Conservation (phyloP, 2,329 filamentous ascomycete genomes). For the Penicillium thymicola region DNA sequence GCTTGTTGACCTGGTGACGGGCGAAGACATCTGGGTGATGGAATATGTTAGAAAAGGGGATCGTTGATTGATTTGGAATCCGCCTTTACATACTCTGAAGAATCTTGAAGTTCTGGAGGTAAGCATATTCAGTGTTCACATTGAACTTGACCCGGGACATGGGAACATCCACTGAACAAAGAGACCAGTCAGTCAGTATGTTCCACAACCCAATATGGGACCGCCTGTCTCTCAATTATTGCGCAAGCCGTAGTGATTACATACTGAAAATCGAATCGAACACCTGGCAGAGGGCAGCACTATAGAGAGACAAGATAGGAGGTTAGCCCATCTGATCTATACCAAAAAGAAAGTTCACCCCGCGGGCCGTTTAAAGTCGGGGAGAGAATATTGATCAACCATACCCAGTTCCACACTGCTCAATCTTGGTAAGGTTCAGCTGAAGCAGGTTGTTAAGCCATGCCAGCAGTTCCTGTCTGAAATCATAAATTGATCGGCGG, state of each 20-base stretch:
- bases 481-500: slow-evolving; percentile 4
- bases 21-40: slow-evolving; percentile 65
- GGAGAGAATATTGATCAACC: slow-evolving; percentile 25
- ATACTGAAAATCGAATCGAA: slow-evolving; percentile 94
- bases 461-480: slow-evolving; percentile 88
- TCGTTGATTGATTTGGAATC: neutral
- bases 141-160: slow-evolving; percentile 99
- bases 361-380: neutral
- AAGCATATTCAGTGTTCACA: slow-evolving; percentile 93
- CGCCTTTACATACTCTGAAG: slow-evolving; percentile 70
- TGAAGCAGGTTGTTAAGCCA: slow-evolving; percentile 98
- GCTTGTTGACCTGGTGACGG: slow-evolving; percentile 83
- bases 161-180: slow-evolving; percentile 68
- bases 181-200: slow-evolving; percentile 12
- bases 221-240: neutral
- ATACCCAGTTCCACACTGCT: slow-evolving; percentile 98
- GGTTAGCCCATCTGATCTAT: slow-evolving; percentile 3
- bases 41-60: slow-evolving; percentile 9
- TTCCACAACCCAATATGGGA: neutral
- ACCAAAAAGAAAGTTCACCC: neutral
- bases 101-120: slow-evolving; percentile 97
- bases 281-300: slow-evolving; percentile 92
- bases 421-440: slow-evolving; percentile 97
- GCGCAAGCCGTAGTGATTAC: slow-evolving; percentile 23
- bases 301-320: slow-evolving; percentile 38